Conservation (phyloP, 2,329 filamentous ascomycete genomes). For the Neodidymelliopsis sp. region DNA sequence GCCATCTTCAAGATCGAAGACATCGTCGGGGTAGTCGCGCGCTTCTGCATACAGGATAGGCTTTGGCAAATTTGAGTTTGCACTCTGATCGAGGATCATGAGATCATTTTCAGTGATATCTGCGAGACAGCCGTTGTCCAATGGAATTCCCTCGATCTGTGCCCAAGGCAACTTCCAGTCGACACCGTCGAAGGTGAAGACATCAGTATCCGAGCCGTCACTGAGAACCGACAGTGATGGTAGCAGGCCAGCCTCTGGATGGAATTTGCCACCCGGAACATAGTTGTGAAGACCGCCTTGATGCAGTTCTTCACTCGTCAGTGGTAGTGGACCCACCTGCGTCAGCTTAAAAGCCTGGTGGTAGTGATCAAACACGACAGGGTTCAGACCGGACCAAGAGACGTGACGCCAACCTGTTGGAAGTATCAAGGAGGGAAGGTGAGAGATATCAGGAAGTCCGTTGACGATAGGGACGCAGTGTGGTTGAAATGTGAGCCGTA, state of each 20-base stretch:
- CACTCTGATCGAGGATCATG: background rate
- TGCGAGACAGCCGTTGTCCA: background rate
- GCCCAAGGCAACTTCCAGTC: slow-evolving; percentile 21
- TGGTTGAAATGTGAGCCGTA: slow-evolving; percentile 21
- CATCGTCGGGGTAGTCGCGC: slow-evolving; percentile 21
- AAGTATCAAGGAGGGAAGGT: slow-evolving; percentile 7
- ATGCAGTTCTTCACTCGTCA: slow-evolving; percentile 29
- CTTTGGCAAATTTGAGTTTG: too few relatives aligned
- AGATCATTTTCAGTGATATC: background rate
- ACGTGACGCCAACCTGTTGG: slow-evolving; percentile 26
- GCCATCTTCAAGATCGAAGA: slow-evolving; percentile 26
- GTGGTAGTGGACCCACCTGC: slow-evolving; percentile 25
- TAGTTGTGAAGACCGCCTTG: slow-evolving; percentile 26
- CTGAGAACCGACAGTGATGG: slow-evolving; percentile 13
- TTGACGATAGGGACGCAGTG: slow-evolving; percentile 20
- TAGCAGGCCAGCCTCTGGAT: slow-evolving; percentile 25
- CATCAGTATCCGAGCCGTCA: slow-evolving; percentile 24
- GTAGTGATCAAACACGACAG: slow-evolving; percentile 27
- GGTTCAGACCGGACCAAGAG: slow-evolving; percentile 24
- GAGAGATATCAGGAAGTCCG: slow-evolving; percentile 22
- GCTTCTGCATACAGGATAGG: slow-evolving; percentile 4
- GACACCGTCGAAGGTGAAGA: slow-evolving; percentile 25
- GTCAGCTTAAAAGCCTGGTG: slow-evolving; percentile 31
- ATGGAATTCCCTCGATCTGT: background rate
- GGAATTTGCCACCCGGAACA: slow-evolving; percentile 22